A percentile compares a stretch with the other conserved stretches of the same genome.
These are phyloP conservation scores for Leishmania tropica DNA, from an alignment of 208 protist species.

Conservation along the genomic window DNA sequence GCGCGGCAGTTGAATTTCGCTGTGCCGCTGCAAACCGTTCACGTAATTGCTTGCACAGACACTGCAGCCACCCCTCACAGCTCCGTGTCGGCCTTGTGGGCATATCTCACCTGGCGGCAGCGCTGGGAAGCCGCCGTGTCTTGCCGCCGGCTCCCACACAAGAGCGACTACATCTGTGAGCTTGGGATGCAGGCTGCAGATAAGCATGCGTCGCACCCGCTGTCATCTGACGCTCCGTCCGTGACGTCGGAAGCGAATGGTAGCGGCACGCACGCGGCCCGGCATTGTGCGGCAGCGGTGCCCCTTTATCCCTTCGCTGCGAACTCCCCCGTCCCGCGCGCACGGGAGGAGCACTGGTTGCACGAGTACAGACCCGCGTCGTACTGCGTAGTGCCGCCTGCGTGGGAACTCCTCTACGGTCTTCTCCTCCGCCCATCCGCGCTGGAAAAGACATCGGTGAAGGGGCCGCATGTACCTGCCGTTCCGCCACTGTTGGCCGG, in stretches of 20 bases:
- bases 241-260: background rate
- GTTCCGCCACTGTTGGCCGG: slow-evolving; percentile 14
- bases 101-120: slow-evolving; percentile 29
- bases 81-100: slow-evolving; percentile 5
- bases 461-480: background rate
- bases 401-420: slow-evolving; percentile 29
- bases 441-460: background rate
- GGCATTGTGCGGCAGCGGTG: background rate
- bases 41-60: slow-evolving; percentile 12
- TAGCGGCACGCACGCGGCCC: background rate
- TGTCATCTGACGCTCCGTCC: background rate
- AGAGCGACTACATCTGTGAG: slow-evolving; percentile 18
- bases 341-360: slow-evolving; percentile 13
- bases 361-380: slow-evolving; percentile 11
- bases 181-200: background rate
- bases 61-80: background rate
- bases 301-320: slow-evolving; percentile 11
- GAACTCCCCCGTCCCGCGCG: background rate
- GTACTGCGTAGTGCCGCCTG: slow-evolving; percentile 23
- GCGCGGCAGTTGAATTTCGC: slow-evolving; percentile 12
- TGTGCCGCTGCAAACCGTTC: slow-evolving; percentile 14
- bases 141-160: slow-evolving; percentile 13
- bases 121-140: slow-evolving; percentile 23
- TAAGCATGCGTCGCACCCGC: background rate
- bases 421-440: slow-evolving; percentile 10